A percentile compares a stretch with the other conserved stretches of the same genome.
Evolutionary conservation across 78 protist species (phyloP).

Genomic region (Dictyostelium capitatum): DNA sequence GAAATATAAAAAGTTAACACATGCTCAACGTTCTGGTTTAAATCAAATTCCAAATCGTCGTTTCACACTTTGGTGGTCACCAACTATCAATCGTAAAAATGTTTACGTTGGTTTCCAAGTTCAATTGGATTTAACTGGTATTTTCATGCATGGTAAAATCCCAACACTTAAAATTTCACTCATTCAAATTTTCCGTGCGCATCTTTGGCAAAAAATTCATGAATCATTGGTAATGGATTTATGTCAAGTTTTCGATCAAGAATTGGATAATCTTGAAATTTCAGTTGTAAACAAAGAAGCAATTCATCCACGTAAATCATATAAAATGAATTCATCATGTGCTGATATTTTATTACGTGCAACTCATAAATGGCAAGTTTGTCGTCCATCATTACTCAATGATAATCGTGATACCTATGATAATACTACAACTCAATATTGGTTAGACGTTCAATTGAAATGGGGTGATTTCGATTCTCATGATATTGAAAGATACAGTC

Average conservation of each 20-base stretch:
- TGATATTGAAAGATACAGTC: conserved; percentile 95
- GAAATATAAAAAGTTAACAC: conserved; percentile 99
- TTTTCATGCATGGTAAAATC: conserved; percentile 99
- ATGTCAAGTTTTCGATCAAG: conserved; percentile 98
- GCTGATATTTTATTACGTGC: conserved; percentile 99
- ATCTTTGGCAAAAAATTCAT: conserved; percentile 99
- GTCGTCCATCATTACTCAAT: conserved; percentile 98
- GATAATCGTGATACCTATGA: conserved; percentile 96
- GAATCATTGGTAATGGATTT: conserved; percentile 98
- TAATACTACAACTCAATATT: conserved; percentile 94
- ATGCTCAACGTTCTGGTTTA: conserved; percentile 99
- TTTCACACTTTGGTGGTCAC: conserved; percentile 99
- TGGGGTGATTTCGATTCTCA: conserved; percentile 93
- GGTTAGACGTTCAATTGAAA: conserved; percentile 99
- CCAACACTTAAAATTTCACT: conserved; percentile 99
- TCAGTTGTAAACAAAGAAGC: conserved; percentile 99
- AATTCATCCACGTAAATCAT: conserved; percentile 99
- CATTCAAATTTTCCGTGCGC: conserved; percentile 99
- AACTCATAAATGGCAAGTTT: conserved; percentile 98
- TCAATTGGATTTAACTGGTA: conserved; percentile 99
- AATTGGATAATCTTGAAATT: conserved; percentile 98
- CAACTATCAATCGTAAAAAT: conserved; percentile 99
- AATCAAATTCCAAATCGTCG: conserved; percentile 99
- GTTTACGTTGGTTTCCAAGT: conserved; percentile 99
- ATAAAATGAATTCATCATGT: conserved; percentile 99